Percentiles rank a stretch among this genome's conserved stretches.
These are phyloP conservation scores for Xylaria flabelliformis DNA, from an alignment of 495 filamentous ascomycete species.

Conservation along the genomic window DNA sequence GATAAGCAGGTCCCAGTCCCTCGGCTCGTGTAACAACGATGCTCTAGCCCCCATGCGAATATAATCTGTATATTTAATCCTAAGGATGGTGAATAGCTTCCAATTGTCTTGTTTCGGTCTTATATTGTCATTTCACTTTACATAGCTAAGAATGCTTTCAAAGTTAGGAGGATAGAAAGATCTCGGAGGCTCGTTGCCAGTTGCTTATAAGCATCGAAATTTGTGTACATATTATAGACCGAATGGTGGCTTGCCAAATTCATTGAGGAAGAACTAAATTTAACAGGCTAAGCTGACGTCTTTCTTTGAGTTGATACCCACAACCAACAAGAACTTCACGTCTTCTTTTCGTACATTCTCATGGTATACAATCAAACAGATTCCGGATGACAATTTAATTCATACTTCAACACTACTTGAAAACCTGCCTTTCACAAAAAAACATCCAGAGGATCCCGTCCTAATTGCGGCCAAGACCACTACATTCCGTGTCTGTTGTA, in stretches of 20 bases:
- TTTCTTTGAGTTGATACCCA: constrained; percentile 20
- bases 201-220: background rate
- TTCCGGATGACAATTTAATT: background rate
- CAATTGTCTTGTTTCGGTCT: too few relatives aligned
- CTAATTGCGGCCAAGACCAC: background rate
- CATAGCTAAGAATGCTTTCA: too few relatives aligned
- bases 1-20: too few relatives aligned
- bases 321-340: constrained; percentile 8
- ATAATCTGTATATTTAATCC: constrained; percentile 11
- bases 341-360: constrained; percentile 20
- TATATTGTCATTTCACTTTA: too few relatives aligned
- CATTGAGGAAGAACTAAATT: constrained; percentile 4
- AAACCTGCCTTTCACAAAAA: background rate
- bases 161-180: background rate
- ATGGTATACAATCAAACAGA: constrained; percentile 18
- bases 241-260: constrained; percentile 20
- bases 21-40: background rate
- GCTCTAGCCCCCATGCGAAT: constrained; percentile 6
- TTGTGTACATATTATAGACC: constrained; percentile 28
- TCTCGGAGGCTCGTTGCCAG: background rate
- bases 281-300: constrained; percentile 13
- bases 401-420: background rate
- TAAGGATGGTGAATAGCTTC: too few relatives aligned
- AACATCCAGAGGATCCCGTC: background rate
- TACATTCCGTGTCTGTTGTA: background rate